Conservation (phyloP, 2,329 filamentous ascomycete genomes). For the Botrytis byssoidea region DNA sequence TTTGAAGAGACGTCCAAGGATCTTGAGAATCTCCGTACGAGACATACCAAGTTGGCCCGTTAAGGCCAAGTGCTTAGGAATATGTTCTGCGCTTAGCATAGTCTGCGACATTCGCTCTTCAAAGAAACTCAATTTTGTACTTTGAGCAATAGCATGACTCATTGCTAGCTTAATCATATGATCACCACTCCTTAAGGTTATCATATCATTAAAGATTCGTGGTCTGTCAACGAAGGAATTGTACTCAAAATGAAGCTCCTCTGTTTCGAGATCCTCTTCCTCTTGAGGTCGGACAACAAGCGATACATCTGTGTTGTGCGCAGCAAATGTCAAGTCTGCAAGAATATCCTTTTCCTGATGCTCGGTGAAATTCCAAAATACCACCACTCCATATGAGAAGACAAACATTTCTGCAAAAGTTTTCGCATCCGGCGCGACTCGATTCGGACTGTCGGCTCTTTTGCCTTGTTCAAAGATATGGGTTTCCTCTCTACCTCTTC, state of each 20-base stretch:
- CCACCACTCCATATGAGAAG: conserved; percentile 94
- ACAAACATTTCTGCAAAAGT: conserved; percentile 94
- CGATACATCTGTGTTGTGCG: conserved; percentile 61
- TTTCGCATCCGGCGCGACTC: conserved; percentile 68
- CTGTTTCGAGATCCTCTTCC: conserved; percentile 91
- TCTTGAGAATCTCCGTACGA: conserved; percentile 85
- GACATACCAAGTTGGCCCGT: conserved; percentile 91
- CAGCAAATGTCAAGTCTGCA: conserved; percentile 88
- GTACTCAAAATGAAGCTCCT: conserved; percentile 99
- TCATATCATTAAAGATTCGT: conserved; percentile 98
- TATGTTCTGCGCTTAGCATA: conserved; percentile 88
- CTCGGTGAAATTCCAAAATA: conserved; percentile 99
- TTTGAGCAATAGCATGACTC: conserved; percentile 95
- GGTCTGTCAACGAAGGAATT: conserved; percentile 81
- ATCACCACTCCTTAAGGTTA: conserved; percentile 88
- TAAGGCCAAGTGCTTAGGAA: conserved; percentile 83
- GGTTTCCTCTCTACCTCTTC: conserved; percentile 40
- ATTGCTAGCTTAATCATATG: conserved; percentile 99
- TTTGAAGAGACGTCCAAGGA: conserved; percentile 87
- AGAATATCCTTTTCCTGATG: conserved; percentile 95
- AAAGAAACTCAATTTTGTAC: conserved; percentile 93
- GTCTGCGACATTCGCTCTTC: conserved; percentile 95
- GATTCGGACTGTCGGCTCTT: conserved; percentile 52
- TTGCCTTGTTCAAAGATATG: conserved; percentile 41
- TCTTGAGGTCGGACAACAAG: conserved; percentile 77